Conservation (phyloP, 1,284 basidiomycete species). For the Puccinia triticina region DNA sequence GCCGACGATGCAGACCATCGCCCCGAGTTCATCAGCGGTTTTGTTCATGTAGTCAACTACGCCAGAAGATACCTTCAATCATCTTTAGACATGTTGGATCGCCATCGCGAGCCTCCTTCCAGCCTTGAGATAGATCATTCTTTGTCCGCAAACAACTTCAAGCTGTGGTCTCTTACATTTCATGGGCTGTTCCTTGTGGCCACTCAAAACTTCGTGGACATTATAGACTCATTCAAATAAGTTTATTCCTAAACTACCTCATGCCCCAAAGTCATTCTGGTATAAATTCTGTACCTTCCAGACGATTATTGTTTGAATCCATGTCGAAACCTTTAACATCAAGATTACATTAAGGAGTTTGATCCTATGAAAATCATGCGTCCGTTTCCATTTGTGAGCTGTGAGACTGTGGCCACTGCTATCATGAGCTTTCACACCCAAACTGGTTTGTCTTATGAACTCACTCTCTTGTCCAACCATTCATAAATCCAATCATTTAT, state of each 20-base stretch:
- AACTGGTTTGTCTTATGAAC: background rate
- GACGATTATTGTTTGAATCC: background rate
- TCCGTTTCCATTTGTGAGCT: background rate
- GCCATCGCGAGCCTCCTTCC: background rate
- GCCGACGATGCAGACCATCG: background rate
- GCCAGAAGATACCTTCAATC: background rate
- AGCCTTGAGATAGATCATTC: background rate
- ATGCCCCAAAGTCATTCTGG: background rate
- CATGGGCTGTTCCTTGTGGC: background rate
- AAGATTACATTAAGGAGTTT: background rate
- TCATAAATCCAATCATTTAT: background rate
- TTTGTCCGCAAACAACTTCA: background rate
- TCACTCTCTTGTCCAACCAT: background rate
- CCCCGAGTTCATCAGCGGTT: background rate
- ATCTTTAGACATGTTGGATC: background rate
- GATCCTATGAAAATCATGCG: no score
- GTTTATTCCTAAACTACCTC: background rate
- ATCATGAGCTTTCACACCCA: background rate
- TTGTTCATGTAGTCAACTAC: background rate
- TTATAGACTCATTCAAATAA: conserved; percentile 5
- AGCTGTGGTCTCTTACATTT: background rate
- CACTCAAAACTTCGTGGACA: background rate
- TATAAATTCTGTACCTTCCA: background rate
- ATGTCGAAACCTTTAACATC: background rate
- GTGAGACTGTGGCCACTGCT: background rate